Evolutionary conservation across 1,284 basidiomycete species (phyloP).

Genomic region (Rugosomyces carneus): DNA sequence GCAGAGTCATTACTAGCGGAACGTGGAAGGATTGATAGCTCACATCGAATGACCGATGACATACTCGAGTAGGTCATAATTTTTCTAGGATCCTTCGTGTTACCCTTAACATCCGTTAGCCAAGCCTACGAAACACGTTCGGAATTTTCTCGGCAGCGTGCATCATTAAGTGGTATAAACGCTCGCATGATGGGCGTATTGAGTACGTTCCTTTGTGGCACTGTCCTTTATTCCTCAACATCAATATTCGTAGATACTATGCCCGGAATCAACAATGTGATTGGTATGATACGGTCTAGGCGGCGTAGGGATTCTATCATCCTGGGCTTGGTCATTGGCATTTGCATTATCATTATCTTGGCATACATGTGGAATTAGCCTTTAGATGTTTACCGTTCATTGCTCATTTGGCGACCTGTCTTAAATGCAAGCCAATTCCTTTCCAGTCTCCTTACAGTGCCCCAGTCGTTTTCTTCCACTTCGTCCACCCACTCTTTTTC

Average conservation of each 20-base stretch:
- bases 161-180: conserved; percentile 72
- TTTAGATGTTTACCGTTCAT: not conserved
- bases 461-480: conserved; percentile 39
- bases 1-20: conserved; percentile 87
- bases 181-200: conserved; percentile 79
- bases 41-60: conserved; percentile 92
- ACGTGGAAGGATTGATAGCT: conserved; percentile 84
- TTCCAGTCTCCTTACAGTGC: conserved; percentile 56
- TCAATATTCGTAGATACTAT: conserved; percentile 59
- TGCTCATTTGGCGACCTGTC: conserved; percentile 23
- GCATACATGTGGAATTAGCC: conserved; percentile 61
- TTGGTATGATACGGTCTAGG: conserved; percentile 89
- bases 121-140: conserved; percentile 98
- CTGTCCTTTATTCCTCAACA: conserved; percentile 1
- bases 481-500: conserved; percentile 53
- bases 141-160: conserved; percentile 85
- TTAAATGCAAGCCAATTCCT: conserved; percentile 62
- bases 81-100: conserved; percentile 1
- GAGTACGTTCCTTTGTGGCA: conserved; percentile 42
- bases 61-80: conserved; percentile 67
- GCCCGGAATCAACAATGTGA: conserved; percentile 88
- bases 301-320: conserved; percentile 89
- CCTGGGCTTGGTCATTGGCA: conserved; percentile 78
- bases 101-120: conserved; percentile 34
- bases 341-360: conserved; percentile 78